Evolutionary conservation across 1,139 yeast genomes (phyloP).

Genomic region (Nadsonia commutata): DNA sequence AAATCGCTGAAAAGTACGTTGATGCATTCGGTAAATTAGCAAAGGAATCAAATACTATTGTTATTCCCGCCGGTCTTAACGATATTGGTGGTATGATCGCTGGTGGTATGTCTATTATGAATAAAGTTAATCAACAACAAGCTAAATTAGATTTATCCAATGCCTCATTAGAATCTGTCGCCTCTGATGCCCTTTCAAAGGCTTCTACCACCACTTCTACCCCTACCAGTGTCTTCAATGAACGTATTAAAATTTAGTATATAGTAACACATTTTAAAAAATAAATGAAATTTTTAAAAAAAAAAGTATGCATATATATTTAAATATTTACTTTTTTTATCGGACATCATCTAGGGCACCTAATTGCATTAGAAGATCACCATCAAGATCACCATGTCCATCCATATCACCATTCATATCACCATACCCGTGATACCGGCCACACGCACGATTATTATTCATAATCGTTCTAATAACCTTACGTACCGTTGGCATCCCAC

Average conservation of each 20-base stretch:
- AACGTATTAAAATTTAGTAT: neutral
- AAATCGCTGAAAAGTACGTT: slow-evolving; percentile 73
- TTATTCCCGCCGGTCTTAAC: slow-evolving; percentile 62
- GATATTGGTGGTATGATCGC: slow-evolving; percentile 67
- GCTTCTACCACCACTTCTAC: neutral
- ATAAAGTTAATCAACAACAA: slow-evolving; percentile 28
- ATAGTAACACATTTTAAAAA: too few species aligned
- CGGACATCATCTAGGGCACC: too few species aligned
- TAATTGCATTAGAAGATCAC: too few species aligned
- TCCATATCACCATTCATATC: too few species aligned
- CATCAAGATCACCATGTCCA: too few species aligned
- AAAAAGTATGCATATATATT: too few species aligned
- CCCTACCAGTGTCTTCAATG: neutral
- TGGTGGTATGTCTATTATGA: slow-evolving; percentile 59
- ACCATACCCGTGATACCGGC: too few species aligned
- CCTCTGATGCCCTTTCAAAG: neutral
- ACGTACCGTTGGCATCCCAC: too few species aligned
- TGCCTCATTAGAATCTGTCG: slow-evolving; percentile 1
- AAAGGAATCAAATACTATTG: slow-evolving; percentile 64
- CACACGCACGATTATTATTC: too few species aligned
- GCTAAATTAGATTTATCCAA: slow-evolving; percentile 3
- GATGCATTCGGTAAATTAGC: slow-evolving; percentile 74
- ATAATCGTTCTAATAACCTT: too few species aligned
- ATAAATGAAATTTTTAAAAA: too few species aligned
- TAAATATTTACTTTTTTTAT: too few species aligned